Base-by-base conservation (phyloP, 441 rosid species). In the Rhodomyrtus psidioides region DNA sequence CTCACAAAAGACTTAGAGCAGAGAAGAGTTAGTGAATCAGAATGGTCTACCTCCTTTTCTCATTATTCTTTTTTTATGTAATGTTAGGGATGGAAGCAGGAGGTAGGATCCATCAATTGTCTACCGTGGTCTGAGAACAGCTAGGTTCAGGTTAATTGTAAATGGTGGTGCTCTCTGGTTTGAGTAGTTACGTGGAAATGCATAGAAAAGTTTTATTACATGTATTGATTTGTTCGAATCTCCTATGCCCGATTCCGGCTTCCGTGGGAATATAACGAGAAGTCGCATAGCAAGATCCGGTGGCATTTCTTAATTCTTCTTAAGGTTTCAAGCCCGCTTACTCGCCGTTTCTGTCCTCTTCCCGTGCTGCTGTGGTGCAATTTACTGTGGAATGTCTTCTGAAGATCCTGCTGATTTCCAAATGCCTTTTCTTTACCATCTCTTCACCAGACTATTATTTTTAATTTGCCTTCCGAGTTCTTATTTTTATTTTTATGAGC, bases 1-100 rank as follows among this genome's bases (percentile, higher is more conserved):
- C 90, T 84, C 88, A 60, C 74, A 95, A 94, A 91, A 91, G 92
- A 87, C 93, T 54, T 34, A 91, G 93, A 87, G 91, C 88, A 86
- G 91, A 90, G 85, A 90, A 84, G 86, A 86, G 88, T 87, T 92
- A 89, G 90, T 65, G 84, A 65, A 54, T 82, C 55, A 24, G 60
- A 84, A 82, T 51, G 74, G 83, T 82, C 83, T 85, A 75, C 54
- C 79, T 83, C 83, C 82, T 55, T 56, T 54, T 60, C 83, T 30
- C 53, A 79, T 53, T 49, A 27, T 85, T 56, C 75, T 89, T 86
- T 83, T 54, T 55, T 82, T 53, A 53, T 82, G 86, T 84, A 83
- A 12, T n/a, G 34, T 65, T 84, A 81, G 79, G 62, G 34, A 54
- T 85, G 76, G 81, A 81, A 81, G 34, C 85, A 83, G 86, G 59